A percentile compares a stretch with the other conserved stretches of the same genome.
phyloP scores from a whole-genome alignment of 2,329 filamentous ascomycete species.

The Colletotrichum sp. region DNA sequence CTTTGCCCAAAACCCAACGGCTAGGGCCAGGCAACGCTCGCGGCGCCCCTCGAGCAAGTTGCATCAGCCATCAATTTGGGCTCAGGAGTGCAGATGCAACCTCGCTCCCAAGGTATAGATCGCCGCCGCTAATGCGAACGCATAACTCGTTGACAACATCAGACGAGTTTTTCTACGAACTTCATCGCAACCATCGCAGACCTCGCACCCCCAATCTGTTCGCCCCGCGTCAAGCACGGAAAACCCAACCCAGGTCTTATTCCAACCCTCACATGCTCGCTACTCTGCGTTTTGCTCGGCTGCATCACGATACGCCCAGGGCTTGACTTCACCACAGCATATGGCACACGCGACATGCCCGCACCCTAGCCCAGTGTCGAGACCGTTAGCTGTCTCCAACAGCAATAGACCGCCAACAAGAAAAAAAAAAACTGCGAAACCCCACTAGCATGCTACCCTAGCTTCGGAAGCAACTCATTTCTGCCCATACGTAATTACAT shows the following conservation, averaged over 20 bases:
- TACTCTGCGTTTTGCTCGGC: neutral
- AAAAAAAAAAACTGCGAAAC: neutral
- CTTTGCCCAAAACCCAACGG: neutral
- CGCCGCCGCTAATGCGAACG: conserved; percentile 8
- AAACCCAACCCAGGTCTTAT: neutral
- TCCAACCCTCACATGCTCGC: neutral
- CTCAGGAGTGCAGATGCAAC: neutral
- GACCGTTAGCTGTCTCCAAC: neutral
- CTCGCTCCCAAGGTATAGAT: neutral
- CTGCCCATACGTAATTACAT: conserved; percentile 5
- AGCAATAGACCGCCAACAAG: neutral
- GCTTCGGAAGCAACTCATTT: neutral
- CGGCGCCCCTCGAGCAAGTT: neutral
- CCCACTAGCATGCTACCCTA: neutral
- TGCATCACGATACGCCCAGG: neutral
- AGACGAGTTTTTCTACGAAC: neutral
- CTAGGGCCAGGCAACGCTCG: neutral
- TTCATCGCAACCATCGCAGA: neutral
- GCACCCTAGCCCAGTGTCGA: neutral
- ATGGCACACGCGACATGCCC: neutral
- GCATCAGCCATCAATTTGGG: neutral
- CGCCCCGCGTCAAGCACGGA: neutral
- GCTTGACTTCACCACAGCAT: neutral
- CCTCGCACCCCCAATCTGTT: neutral
- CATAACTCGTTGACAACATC: neutral